phyloP scores from a whole-genome alignment of 495 filamentous ascomycete species.

The Halenospora varia region DNA sequence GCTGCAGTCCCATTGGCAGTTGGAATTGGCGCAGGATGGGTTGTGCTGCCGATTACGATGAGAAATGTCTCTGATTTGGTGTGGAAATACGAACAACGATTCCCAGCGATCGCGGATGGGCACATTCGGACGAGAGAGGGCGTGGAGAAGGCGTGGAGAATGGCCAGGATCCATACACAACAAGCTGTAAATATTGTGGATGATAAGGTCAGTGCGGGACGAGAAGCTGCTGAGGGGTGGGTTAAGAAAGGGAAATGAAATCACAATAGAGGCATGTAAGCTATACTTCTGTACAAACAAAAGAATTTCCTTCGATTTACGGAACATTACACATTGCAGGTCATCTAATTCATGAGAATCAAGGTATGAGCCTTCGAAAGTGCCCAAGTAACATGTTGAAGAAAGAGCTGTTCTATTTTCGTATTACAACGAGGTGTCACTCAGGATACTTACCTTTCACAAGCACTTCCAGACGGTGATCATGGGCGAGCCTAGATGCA shows the following conservation, averaged over 20 bases:
- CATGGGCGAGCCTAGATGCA: too few species aligned
- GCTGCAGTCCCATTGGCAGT: slow-evolving; percentile 65
- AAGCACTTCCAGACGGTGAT: too few species aligned
- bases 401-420: too few species aligned
- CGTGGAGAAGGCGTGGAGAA: slow-evolving; percentile 62
- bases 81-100: slow-evolving; percentile 86
- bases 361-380: too few species aligned
- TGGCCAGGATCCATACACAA: slow-evolving; percentile 65
- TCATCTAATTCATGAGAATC: too few species aligned
- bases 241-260: slow-evolving; percentile 79
- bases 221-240: slow-evolving; percentile 78
- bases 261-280: slow-evolving; percentile 3
- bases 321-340: too few species aligned
- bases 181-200: slow-evolving; percentile 69
- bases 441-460: too few species aligned
- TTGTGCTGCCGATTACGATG: slow-evolving; percentile 73
- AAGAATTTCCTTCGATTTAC: slow-evolving; percentile 13
- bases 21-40: slow-evolving; percentile 69
- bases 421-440: too few species aligned
- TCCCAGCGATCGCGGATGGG: slow-evolving; percentile 72
- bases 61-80: slow-evolving; percentile 76
- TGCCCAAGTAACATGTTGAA: too few species aligned
- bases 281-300: slow-evolving; percentile 22
- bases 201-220: slow-evolving; percentile 65
- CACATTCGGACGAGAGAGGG: slow-evolving; percentile 65